A percentile compares a stretch with the other conserved stretches of the same genome.
phyloP scores from a whole-genome alignment of 352 stramenopile genomes.

The Globisporangium lucens region DNA sequence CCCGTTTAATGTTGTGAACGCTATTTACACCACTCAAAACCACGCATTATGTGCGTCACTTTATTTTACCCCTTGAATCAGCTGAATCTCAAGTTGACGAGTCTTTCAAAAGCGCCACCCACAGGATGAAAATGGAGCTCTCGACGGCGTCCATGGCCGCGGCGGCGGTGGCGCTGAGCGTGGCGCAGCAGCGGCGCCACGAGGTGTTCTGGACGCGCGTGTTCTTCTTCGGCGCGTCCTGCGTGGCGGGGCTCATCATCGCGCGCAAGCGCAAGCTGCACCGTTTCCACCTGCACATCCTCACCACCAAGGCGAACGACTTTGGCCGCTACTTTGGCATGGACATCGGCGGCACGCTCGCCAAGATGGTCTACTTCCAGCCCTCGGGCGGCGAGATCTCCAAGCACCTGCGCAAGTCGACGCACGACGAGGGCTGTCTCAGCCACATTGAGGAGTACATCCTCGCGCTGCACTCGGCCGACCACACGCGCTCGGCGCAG shows the following conservation, averaged over 20 bases:
- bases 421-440: conserved; percentile 42
- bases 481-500: conserved; percentile 37
- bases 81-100: not conserved
- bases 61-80: not conserved
- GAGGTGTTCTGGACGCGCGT: conserved; percentile 67
- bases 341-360: conserved; percentile 91
- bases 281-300: conserved; percentile 65
- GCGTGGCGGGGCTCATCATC: conserved; percentile 63
- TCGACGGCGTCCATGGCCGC: not conserved
- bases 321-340: conserved; percentile 84
- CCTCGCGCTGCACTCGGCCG: conserved; percentile 36
- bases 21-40: too few species aligned
- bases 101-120: not conserved
- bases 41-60: not conserved
- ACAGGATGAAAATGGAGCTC: conserved; percentile 1
- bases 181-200: conserved; percentile 21
- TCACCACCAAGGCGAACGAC: conserved; percentile 65
- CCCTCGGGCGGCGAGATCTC: conserved; percentile 34
- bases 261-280: conserved; percentile 66
- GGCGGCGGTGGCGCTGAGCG: not conserved
- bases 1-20: too few species aligned
- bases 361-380: conserved; percentile 94
- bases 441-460: conserved; percentile 52
- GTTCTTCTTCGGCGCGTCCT: conserved; percentile 70
- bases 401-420: conserved; percentile 19